Evolutionary conservation across 202 grass and related monocot genomes (phyloP).

Genomic region (Carex sylvatica): DNA sequence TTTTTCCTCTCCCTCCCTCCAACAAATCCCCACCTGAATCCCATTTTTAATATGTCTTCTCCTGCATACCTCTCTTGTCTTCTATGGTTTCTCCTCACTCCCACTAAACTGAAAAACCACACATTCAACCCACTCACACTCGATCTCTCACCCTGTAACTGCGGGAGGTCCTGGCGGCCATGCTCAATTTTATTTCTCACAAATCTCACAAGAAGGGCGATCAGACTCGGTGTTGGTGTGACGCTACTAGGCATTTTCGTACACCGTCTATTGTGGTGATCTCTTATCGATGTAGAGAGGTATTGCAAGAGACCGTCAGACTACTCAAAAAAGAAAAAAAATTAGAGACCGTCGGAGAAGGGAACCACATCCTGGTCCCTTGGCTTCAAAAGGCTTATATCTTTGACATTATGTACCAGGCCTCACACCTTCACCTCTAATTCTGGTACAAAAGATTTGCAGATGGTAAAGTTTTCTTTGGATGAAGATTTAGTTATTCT

Average conservation of each 20-base stretch:
- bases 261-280: constrained; percentile 82
- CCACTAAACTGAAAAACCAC: too few species aligned
- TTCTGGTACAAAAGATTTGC: constrained; percentile 87
- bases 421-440: constrained; percentile 93
- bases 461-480: constrained; percentile 44
- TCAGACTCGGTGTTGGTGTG: constrained; percentile 47
- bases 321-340: too few species aligned
- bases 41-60: too few species aligned
- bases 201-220: constrained; percentile 60
- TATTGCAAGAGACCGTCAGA: not conserved
- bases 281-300: constrained; percentile 82
- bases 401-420: constrained; percentile 81
- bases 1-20: too few species aligned
- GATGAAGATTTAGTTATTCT: not conserved
- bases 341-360: constrained; percentile 25
- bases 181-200: constrained; percentile 64
- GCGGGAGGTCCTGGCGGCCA: constrained; percentile 44
- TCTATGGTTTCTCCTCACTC: too few species aligned
- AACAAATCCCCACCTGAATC: too few species aligned
- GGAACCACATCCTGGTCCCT: constrained; percentile 81
- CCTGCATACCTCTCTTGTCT: too few species aligned
- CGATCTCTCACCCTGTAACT: constrained; percentile 32
- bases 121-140: not conserved
- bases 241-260: constrained; percentile 64
- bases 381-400: constrained; percentile 89